A percentile compares a stretch with the other conserved stretches of the same genome.
These are phyloP conservation scores for Euphorbia peplus DNA, from an alignment of 345 rosid species.

Conservation along the genomic window DNA sequence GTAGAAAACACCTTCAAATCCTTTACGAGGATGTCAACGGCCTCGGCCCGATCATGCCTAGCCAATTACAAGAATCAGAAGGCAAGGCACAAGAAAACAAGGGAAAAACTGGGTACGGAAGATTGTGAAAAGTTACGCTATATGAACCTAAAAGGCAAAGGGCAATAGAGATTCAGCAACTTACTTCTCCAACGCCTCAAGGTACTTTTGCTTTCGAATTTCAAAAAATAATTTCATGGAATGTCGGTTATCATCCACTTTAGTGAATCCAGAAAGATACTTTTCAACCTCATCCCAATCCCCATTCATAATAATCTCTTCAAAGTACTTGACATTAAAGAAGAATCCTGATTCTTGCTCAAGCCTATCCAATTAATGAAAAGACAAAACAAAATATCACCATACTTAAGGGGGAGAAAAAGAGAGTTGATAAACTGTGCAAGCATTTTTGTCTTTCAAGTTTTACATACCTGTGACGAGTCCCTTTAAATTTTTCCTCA, in stretches of 20 bases:
- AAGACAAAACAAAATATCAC: not conserved
- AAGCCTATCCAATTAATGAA: conserved; percentile 29
- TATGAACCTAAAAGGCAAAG: not conserved
- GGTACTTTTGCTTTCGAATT: conserved; percentile 41
- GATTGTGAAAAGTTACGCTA: not conserved
- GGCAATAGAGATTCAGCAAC: not conserved
- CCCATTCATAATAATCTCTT: conserved; percentile 35
- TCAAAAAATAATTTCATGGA: conserved; percentile 45
- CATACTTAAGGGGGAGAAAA: not conserved
- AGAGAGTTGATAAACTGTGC: not conserved
- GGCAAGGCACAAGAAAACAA: not conserved
- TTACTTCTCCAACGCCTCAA: conserved; percentile 48
- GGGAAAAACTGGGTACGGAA: not conserved
- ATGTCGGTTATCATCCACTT: conserved; percentile 33
- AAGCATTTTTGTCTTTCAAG: not conserved
- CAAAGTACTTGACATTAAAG: conserved; percentile 36
- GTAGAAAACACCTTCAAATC: conserved; percentile 41
- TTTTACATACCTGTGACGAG: conserved; percentile 32
- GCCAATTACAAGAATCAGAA: conserved; percentile 6
- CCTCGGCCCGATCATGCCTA: conserved; percentile 35
- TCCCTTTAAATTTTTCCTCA: conserved; percentile 37
- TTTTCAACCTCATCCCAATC: conserved; percentile 43
- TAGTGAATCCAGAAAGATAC: conserved; percentile 40
- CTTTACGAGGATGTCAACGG: conserved; percentile 36
- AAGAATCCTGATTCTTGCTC: conserved; percentile 41